A percentile compares a stretch with the other conserved stretches of the same genome.
These are phyloP conservation scores for Hygrophila difformis DNA, from an alignment of 257 asterid genomes.

Conservation along the genomic window DNA sequence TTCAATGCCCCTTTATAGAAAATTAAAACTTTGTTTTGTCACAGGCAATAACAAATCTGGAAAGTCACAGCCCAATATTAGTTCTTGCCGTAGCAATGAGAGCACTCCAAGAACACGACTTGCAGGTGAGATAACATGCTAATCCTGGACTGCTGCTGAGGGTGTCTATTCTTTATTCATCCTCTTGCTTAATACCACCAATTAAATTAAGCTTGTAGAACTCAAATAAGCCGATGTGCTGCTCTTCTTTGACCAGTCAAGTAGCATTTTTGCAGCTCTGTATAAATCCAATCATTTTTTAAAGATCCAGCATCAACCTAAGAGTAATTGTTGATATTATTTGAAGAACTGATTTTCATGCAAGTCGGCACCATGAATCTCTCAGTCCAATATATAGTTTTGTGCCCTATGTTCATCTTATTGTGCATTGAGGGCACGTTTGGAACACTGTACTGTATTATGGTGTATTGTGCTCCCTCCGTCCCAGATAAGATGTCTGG, in stretches of 20 bases:
- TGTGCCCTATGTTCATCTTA: too few species aligned
- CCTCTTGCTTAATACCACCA: not conserved
- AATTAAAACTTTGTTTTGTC: slow-evolving; percentile 13
- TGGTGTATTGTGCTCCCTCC: too few species aligned
- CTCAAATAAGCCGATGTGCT: too few species aligned
- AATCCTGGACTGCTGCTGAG: slow-evolving; percentile 20
- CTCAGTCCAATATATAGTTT: too few species aligned
- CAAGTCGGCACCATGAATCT: too few species aligned
- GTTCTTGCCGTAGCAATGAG: slow-evolving; percentile 44
- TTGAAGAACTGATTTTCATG: too few species aligned
- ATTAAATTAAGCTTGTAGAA: not conserved
- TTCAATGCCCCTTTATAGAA: slow-evolving; percentile 11
- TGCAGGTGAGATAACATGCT: slow-evolving; percentile 35
- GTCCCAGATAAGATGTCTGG: too few species aligned
- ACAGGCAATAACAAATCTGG: slow-evolving; percentile 45
- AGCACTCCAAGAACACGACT: slow-evolving; percentile 51
- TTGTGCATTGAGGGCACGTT: too few species aligned
- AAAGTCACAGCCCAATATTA: slow-evolving; percentile 31
- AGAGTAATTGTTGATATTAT: too few species aligned
- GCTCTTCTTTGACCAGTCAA: not conserved
- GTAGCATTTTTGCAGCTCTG: not conserved
- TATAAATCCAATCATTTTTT: not conserved
- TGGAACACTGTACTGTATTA: not conserved
- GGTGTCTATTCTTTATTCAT: slow-evolving; percentile 15
- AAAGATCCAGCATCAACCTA: too few species aligned